A percentile compares a stretch with the other conserved stretches of the same genome.
phyloP scores from a whole-genome alignment of 495 filamentous ascomycete genomes.

The Daldinia concentrica region DNA sequence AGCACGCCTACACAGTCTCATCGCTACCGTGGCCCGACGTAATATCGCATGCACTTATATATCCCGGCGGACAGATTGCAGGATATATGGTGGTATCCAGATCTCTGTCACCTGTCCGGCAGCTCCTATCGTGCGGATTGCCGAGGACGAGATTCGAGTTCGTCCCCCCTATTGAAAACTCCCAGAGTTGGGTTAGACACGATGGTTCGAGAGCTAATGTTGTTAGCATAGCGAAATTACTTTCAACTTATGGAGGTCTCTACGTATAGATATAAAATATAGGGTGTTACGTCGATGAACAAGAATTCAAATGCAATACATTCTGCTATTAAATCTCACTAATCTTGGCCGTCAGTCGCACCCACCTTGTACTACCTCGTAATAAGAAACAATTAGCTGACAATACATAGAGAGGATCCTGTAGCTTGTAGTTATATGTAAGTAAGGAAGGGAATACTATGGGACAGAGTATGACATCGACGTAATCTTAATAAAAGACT shows the following conservation, averaged over 20 bases:
- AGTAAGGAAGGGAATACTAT: no score
- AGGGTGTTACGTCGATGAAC: no score
- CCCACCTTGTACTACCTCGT: no score
- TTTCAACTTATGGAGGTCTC: background rate
- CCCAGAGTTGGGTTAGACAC: constrained; percentile 31
- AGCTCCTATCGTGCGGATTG: constrained; percentile 24
- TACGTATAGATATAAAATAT: no score
- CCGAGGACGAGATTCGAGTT: constrained; percentile 16
- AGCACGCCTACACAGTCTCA: constrained; percentile 34
- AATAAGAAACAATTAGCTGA: no score
- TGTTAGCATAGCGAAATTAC: constrained; percentile 6
- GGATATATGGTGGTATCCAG: constrained; percentile 23
- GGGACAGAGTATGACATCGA: no score
- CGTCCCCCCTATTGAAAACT: background rate
- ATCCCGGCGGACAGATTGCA: constrained; percentile 29
- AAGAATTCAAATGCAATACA: no score
- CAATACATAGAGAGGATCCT: no score
- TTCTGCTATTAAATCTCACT: no score
- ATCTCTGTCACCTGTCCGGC: constrained; percentile 18
- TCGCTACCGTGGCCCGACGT: background rate
- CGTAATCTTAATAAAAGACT: no score
- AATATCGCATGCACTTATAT: constrained; percentile 28
- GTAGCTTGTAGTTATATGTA: no score
- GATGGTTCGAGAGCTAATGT: constrained; percentile 19
- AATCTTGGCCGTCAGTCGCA: no score